These are phyloP conservation scores for Claviceps sp. DNA, from an alignment of 2,329 filamentous ascomycete species.

Conservation along the genomic window DNA sequence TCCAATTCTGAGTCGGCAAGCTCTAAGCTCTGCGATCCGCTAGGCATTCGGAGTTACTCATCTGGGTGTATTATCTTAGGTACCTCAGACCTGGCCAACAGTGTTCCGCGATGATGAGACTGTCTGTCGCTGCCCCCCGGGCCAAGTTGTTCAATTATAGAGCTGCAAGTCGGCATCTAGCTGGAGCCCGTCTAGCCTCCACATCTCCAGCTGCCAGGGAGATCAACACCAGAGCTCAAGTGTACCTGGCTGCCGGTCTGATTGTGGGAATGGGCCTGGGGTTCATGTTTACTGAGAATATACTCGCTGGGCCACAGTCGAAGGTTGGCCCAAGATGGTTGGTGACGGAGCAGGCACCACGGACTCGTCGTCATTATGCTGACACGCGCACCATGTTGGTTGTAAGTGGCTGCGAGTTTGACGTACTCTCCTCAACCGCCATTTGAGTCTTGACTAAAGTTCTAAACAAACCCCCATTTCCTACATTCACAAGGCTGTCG, in stretches of 20 bases:
- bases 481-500: too few relatives aligned
- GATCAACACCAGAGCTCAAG: background rate
- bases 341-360: background rate
- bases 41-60: background rate
- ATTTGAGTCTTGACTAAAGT: too few relatives aligned
- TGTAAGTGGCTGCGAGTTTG: constrained; percentile 5
- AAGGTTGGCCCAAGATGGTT: constrained; percentile 7
- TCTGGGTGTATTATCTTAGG: background rate
- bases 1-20: too few relatives aligned
- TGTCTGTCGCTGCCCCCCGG: background rate
- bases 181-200: background rate
- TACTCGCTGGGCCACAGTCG: background rate
- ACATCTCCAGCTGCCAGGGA: background rate
- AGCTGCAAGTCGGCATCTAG: background rate
- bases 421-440: too few relatives aligned
- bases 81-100: background rate
- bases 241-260: constrained; percentile 1
- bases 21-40: too few relatives aligned
- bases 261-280: background rate
- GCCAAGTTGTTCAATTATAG: background rate
- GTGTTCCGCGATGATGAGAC: background rate
- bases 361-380: constrained; percentile 9
- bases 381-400: constrained; percentile 12
- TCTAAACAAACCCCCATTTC: too few relatives aligned
- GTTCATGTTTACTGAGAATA: background rate